Evolutionary conservation across 2,329 filamentous ascomycete genomes (phyloP).

Genomic region (Paraphaeosphaeria minitans): DNA sequence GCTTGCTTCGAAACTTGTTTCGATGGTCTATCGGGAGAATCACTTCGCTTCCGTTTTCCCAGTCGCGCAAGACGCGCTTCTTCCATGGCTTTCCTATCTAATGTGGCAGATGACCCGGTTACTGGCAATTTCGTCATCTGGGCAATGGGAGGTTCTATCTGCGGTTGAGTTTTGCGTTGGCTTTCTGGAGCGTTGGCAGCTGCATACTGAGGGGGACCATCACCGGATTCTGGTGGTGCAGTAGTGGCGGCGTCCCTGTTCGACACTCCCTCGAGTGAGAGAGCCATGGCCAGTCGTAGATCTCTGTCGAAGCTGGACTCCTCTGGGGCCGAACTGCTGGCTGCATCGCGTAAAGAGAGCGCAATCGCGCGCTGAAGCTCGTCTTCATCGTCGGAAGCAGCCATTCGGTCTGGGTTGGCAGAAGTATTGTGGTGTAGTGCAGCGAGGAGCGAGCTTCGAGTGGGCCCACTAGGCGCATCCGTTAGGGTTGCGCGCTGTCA

Average conservation of each 20-base stretch:
- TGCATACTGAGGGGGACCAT: conserved; percentile 11
- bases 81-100: conserved; percentile 86
- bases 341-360: conserved; percentile 27
- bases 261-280: conserved; percentile 28
- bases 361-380: conserved; percentile 34
- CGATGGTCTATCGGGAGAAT: conserved; percentile 46
- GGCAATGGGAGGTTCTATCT: conserved; percentile 1
- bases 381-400: conserved; percentile 34
- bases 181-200: not conserved
- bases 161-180: conserved; percentile 8
- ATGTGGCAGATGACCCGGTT: conserved; percentile 48
- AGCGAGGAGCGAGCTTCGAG: not conserved
- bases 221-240: not conserved
- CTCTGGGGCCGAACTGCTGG: conserved; percentile 6
- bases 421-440: not conserved
- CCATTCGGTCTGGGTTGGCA: conserved; percentile 20
- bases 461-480: not conserved
- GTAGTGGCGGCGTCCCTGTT: not conserved
- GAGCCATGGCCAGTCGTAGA: conserved; percentile 33
- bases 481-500: conserved; percentile 20
- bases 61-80: conserved; percentile 75
- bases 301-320: conserved; percentile 32
- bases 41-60: conserved; percentile 64
- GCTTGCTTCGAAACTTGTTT: conserved; percentile 19
- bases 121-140: not conserved